These are phyloP conservation scores for Saccharomyces kudriavzevii DNA, from an alignment of 805 yeast species.

Conservation along the genomic window DNA sequence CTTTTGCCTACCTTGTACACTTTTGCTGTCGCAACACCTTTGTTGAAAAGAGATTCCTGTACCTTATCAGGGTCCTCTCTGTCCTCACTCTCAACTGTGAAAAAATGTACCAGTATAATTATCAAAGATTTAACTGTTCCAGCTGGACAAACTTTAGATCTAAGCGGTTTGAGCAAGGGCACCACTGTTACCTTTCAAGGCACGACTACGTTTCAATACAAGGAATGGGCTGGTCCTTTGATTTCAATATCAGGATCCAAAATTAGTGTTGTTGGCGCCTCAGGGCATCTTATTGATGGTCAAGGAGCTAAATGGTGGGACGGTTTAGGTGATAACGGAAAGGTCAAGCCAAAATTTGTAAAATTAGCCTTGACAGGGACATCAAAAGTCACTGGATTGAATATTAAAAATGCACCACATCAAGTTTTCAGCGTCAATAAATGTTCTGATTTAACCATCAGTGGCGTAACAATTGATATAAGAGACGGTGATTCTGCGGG, in stretches of 20 bases:
- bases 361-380: conserved; percentile 5
- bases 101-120: conserved; percentile 5
- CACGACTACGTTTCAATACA: conserved; percentile 10
- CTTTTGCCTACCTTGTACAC: background rate
- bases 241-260: conserved; percentile 8
- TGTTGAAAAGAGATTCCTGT: conserved; percentile 1
- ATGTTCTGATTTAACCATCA: conserved; percentile 4
- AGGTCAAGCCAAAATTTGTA: conserved; percentile 11
- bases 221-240: conserved; percentile 14
- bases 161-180: conserved; percentile 7
- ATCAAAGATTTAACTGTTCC: conserved; percentile 12
- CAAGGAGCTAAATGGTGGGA: conserved; percentile 14
- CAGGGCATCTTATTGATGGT: conserved; percentile 12
- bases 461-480: conserved; percentile 6
- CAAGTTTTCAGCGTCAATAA: conserved; percentile 7
- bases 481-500: conserved; percentile 9
- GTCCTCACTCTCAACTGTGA: conserved; percentile 1
- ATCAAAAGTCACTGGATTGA: conserved; percentile 7
- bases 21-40: conserved; percentile 1
- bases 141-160: conserved; percentile 13
- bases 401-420: conserved; percentile 10
- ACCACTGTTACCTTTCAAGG: conserved; percentile 14
- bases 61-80: background rate
- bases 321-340: conserved; percentile 12
- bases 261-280: conserved; percentile 11